A percentile compares a stretch with the other conserved stretches of the same genome.
Conservation (phyloP, 441 rosid genomes). For the Eutrema salsugineum region DNA sequence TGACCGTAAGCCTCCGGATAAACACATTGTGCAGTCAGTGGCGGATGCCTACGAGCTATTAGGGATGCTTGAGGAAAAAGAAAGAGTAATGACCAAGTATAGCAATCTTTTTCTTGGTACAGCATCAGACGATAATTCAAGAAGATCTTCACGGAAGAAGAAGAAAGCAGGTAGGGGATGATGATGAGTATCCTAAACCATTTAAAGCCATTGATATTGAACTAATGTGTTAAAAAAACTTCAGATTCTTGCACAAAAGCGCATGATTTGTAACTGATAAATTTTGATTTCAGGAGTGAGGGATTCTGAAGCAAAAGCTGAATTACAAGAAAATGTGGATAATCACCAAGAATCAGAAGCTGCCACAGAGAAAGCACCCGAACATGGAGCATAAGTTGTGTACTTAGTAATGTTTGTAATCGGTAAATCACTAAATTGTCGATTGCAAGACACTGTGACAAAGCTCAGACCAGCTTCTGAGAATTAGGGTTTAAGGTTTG, state of each 20-base stretch:
- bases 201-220: neutral
- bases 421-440: neutral
- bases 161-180: conserved; percentile 40
- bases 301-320: conserved; percentile 14
- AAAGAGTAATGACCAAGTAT: conserved; percentile 58
- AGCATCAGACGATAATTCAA: conserved; percentile 32
- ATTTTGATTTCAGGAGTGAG: conserved; percentile 14
- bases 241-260: neutral
- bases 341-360: conserved; percentile 7
- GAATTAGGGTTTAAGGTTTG: neutral
- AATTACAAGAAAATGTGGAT: neutral
- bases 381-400: conserved; percentile 10
- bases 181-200: neutral
- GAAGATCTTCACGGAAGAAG: conserved; percentile 38
- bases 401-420: neutral
- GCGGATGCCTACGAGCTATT: conserved; percentile 78
- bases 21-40: conserved; percentile 68
- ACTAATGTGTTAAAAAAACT: neutral
- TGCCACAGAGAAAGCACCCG: neutral
- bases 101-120: conserved; percentile 41
- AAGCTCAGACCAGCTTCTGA: neutral
- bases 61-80: conserved; percentile 69
- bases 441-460: neutral
- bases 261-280: neutral
- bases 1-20: conserved; percentile 75